Evolutionary conservation across 768 basidiomycete species (phyloP).

Genomic region (Rubroboletus pulcherrimus): DNA sequence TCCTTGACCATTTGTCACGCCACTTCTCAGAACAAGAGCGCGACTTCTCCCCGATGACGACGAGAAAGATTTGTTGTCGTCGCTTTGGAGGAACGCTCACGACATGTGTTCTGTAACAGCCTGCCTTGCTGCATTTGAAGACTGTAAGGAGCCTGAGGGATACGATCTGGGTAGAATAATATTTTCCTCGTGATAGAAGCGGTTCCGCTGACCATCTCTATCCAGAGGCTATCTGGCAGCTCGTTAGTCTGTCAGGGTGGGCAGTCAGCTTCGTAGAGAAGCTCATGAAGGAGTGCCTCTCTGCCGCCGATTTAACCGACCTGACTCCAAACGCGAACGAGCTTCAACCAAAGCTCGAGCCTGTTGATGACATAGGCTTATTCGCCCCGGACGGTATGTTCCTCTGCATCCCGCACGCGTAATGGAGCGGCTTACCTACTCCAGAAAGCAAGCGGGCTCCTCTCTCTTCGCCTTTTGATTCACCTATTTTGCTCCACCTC

Average conservation of each 20-base stretch:
- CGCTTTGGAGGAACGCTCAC: slow-evolving; percentile 58
- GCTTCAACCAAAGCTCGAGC: slow-evolving; percentile 25
- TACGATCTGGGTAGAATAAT: slow-evolving; percentile 56
- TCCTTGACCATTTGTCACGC: slow-evolving; percentile 3
- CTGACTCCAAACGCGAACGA: slow-evolving; percentile 8
- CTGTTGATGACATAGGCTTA: slow-evolving; percentile 23
- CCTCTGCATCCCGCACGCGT: slow-evolving; percentile 31
- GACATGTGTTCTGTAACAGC: slow-evolving; percentile 64
- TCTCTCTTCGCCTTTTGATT: slow-evolving; percentile 23
- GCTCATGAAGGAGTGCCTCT: slow-evolving; percentile 53
- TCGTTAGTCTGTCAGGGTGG: slow-evolving; percentile 62
- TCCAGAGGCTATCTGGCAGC: slow-evolving; percentile 70
- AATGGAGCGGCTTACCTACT: slow-evolving; percentile 37
- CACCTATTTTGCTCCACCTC: slow-evolving; percentile 53
- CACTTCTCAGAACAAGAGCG: slow-evolving; percentile 31
- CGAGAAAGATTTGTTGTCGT: slow-evolving; percentile 40
- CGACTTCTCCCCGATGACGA: slow-evolving; percentile 23
- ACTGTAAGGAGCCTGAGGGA: slow-evolving; percentile 55
- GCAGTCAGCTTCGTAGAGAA: slow-evolving; percentile 56
- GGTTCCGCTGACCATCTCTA: slow-evolving; percentile 5
- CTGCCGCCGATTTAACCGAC: slow-evolving; percentile 28
- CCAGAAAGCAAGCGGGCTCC: slow-evolving; percentile 16
- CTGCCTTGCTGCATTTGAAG: slow-evolving; percentile 60
- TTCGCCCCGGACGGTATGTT: slow-evolving; percentile 25
- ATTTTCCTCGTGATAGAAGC: neutral